phyloP scores from a whole-genome alignment of 345 rosid genomes.

The Streptanthus diversifolius region DNA sequence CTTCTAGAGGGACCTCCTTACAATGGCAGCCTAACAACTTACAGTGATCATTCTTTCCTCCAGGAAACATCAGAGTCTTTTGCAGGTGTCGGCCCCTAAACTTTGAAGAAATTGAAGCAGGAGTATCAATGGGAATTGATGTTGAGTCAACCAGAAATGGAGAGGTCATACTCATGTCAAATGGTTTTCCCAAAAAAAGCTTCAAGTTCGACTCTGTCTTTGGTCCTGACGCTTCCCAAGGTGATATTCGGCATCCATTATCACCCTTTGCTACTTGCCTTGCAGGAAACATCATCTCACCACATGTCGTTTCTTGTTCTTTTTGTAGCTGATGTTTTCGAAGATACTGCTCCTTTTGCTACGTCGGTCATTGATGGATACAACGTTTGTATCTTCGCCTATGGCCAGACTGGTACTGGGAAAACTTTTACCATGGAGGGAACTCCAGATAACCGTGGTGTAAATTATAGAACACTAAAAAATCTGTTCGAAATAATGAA shows the following conservation, averaged over 20 bases:
- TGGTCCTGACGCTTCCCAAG: conserved; percentile 85
- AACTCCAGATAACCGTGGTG: conserved; percentile 83
- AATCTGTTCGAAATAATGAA: conserved; percentile 63
- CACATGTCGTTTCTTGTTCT: background rate
- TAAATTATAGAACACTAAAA: conserved; percentile 83
- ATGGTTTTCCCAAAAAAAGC: conserved; percentile 71
- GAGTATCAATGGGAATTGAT: conserved; percentile 61
- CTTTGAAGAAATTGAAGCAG: conserved; percentile 57
- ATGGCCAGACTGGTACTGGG: conserved; percentile 96
- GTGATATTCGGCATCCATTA: conserved; percentile 38
- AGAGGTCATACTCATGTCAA: conserved; percentile 70
- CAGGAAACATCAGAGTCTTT: conserved; percentile 97
- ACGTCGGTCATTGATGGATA: conserved; percentile 92
- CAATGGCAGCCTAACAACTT: conserved; percentile 15
- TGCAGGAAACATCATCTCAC: background rate
- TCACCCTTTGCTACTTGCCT: background rate
- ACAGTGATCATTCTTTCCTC: conserved; percentile 22
- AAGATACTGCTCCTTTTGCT: conserved; percentile 87
- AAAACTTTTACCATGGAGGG: conserved; percentile 98
- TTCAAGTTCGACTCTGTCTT: conserved; percentile 90
- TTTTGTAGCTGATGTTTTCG: conserved; percentile 69
- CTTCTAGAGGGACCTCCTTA: background rate
- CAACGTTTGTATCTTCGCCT: conserved; percentile 92
- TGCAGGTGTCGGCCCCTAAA: conserved; percentile 92
- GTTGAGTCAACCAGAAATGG: conserved; percentile 83